Percentiles rank a stretch among this genome's conserved stretches.
Conservation (phyloP, 108 stramenopile genomes). For the Cylindrotheca fusiformis region DNA sequence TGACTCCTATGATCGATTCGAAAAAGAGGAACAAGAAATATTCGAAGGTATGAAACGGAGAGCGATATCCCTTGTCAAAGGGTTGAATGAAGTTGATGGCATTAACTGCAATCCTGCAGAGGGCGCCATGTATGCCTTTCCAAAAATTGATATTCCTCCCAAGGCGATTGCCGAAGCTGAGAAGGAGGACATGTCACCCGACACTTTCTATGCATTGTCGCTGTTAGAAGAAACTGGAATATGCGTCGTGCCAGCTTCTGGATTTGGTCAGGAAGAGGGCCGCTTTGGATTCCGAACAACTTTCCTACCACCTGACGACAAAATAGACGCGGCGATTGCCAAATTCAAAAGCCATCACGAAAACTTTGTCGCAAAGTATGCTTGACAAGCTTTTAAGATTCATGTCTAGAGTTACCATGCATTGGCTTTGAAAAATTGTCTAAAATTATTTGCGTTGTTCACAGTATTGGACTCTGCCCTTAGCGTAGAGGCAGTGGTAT, state of each 20-base stretch:
- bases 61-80: constrained; percentile 69
- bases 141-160: constrained; percentile 75
- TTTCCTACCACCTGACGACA: constrained; percentile 89
- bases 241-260: constrained; percentile 94
- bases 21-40: constrained; percentile 59
- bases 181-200: constrained; percentile 70
- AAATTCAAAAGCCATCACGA: constrained; percentile 76
- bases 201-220: constrained; percentile 91
- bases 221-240: constrained; percentile 92
- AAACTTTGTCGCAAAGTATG: constrained; percentile 75
- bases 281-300: constrained; percentile 97
- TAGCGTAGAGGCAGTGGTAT: no score
- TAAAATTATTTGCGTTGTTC: not conserved
- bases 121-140: constrained; percentile 98
- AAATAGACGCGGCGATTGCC: constrained; percentile 70
- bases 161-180: constrained; percentile 77
- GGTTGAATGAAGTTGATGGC: constrained; percentile 88
- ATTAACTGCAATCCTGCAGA: constrained; percentile 89
- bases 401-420: not conserved
- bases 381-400: not conserved
- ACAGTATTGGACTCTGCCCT: no score
- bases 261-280: constrained; percentile 93
- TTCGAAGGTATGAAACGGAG: constrained; percentile 72
- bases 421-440: not conserved
- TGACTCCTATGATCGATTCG: constrained; percentile 61